These are phyloP conservation scores for Nemania serpens DNA, from an alignment of 2,329 filamentous ascomycete species.

Conservation along the genomic window DNA sequence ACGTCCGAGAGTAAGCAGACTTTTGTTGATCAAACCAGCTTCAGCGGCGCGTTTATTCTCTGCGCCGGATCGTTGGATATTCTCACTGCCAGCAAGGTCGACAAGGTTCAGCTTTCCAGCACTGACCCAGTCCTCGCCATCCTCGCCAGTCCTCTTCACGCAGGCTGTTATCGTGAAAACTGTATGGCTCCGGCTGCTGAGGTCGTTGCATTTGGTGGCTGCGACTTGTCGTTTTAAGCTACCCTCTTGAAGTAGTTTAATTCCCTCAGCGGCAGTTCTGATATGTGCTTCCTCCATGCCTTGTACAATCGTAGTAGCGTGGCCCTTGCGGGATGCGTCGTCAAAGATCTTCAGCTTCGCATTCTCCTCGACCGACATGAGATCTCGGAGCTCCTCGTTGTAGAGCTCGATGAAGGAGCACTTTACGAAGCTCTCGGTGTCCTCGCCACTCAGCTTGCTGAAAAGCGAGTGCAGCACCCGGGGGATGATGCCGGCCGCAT, in stretches of 20 bases:
- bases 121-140: slow-evolving; percentile 87
- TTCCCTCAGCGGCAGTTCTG: slow-evolving; percentile 79
- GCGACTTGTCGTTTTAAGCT: slow-evolving; percentile 97
- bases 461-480: slow-evolving; percentile 88
- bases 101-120: slow-evolving; percentile 95
- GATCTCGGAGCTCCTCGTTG: slow-evolving; percentile 93
- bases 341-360: slow-evolving; percentile 95
- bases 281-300: slow-evolving; percentile 98
- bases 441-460: slow-evolving; percentile 77
- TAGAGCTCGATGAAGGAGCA: slow-evolving; percentile 99
- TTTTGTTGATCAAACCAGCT: slow-evolving; percentile 97
- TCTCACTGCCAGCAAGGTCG: slow-evolving; percentile 95
- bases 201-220: slow-evolving; percentile 98
- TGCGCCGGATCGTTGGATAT: slow-evolving; percentile 93
- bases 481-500: slow-evolving; percentile 93
- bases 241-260: slow-evolving; percentile 85
- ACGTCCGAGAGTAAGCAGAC: slow-evolving; percentile 87
- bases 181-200: slow-evolving; percentile 95
- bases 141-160: slow-evolving; percentile 78
- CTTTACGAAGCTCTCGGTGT: slow-evolving; percentile 86
- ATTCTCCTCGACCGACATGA: slow-evolving; percentile 80
- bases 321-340: slow-evolving; percentile 83
- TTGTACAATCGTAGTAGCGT: slow-evolving; percentile 85
- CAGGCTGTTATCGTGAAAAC: slow-evolving; percentile 96
- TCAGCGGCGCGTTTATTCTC: slow-evolving; percentile 98